Base-by-base conservation (phyloP, 345 rosid genomes). In the Populus pruinosa region DNA sequence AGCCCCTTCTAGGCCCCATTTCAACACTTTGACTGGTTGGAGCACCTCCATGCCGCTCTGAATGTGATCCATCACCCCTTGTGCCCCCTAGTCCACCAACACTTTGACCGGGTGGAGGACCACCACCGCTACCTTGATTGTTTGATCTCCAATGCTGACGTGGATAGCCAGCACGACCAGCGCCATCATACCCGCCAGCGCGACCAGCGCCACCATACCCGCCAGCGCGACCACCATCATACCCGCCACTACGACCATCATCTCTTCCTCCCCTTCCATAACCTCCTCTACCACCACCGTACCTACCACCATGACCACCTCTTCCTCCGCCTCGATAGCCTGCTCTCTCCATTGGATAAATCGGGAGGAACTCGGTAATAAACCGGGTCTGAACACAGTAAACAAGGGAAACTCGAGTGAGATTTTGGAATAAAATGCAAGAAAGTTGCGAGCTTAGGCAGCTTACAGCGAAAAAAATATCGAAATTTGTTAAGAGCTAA, bases 271-370 rank as follows among this genome's bases (percentile, higher is more conserved):
- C 5, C 36, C 36, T 12, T 14, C 35, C 69, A 17, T 33, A 16
- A 6, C 43, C 69, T 41, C 44, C 44, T 41, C 44, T 41, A 9
- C 44, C 44, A 41, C 44, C 76, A 1, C 76, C 72, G 3, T 70
- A 69, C 3, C 84, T 44, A 1, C 84, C 77, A 11, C 79, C 69
- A 10, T 44, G 36, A 63, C 17, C 4, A 70, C 84, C 73, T 73
- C 72, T 68, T 18, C 80, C 61, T 3, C 71, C 73, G 9, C 73
- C 80, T 38, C 43, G 43, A 36, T 73, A 71, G 12, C 79, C 85
- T 36, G 83, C 89, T 78, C 87, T 77, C 68, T 90, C 92, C 94
- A 90, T 90, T 70, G 83, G 85, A 80, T 68, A 23, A 70, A 33
- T 67, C 61, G 85, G 82, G 82, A 82, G 67, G 39, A 25, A 31